These are phyloP conservation scores for Pseudogymnoascus sp. DNA, from an alignment of 2,329 filamentous ascomycete genomes.

Conservation along the genomic window DNA sequence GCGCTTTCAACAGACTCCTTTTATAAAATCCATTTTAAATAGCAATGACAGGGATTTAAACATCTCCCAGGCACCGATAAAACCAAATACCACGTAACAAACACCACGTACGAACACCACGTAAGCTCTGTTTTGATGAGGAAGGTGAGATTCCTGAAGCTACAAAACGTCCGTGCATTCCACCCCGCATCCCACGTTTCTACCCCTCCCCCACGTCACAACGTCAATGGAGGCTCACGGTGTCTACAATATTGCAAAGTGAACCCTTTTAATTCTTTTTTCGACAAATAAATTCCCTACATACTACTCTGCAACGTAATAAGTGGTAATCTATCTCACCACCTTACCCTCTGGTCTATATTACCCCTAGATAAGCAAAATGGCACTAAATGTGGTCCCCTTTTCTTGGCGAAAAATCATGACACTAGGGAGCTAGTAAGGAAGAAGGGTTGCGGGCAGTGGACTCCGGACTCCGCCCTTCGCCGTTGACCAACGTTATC, in stretches of 20 bases:
- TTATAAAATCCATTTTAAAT: neutral
- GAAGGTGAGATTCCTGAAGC: neutral
- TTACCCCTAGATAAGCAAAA: neutral
- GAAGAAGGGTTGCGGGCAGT: neutral
- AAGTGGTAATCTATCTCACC: neutral
- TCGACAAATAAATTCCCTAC: neutral
- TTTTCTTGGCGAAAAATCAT: slow-evolving; percentile 5
- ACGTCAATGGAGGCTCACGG: neutral
- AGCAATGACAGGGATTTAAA: neutral
- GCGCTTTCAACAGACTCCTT: neutral
- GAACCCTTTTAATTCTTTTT: neutral
- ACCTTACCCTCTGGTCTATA: neutral
- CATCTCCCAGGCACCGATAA: neutral
- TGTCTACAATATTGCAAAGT: neutral
- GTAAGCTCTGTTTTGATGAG: neutral
- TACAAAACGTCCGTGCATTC: neutral
- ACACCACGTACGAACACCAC: neutral
- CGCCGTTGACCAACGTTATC: slow-evolving; percentile 3
- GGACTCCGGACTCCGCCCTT: neutral
- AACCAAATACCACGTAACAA: neutral
- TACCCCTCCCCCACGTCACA: neutral
- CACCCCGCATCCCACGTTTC: neutral
- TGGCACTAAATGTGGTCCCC: neutral
- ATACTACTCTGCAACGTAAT: too few relatives aligned
- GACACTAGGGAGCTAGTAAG: neutral